These are phyloP conservation scores for Chlamydomonas sp. DNA, from an alignment of 139 green algal genomes.

Conservation along the genomic window DNA sequence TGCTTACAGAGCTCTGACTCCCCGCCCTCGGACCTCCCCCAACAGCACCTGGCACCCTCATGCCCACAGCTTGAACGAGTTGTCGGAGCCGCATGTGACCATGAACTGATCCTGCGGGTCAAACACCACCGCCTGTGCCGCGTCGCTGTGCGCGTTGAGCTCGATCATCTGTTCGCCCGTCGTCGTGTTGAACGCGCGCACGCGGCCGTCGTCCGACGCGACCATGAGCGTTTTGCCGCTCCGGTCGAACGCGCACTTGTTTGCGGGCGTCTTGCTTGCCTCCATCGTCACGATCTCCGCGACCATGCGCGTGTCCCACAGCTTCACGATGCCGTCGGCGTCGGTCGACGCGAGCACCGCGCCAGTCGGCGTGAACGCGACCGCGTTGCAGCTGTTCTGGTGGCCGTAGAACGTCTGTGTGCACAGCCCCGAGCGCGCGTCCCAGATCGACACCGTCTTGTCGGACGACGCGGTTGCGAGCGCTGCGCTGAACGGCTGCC, in stretches of 20 bases:
- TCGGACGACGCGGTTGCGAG: conserved; percentile 61
- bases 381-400: conserved; percentile 64
- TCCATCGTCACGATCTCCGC: conserved; percentile 54
- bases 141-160: conserved; percentile 66
- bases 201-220: conserved; percentile 57
- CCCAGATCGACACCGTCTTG: conserved; percentile 79
- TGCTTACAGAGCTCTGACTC: too few relatives aligned
- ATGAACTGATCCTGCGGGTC: conserved; percentile 57
- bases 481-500: conserved; percentile 58
- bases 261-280: conserved; percentile 54
- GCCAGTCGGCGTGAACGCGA: conserved; percentile 51
- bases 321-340: conserved; percentile 71
- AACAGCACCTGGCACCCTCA: too few relatives aligned
- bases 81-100: conserved; percentile 57
- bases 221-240: conserved; percentile 57
- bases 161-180: conserved; percentile 42
- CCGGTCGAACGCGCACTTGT: conserved; percentile 59
- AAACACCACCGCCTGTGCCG: conserved; percentile 62
- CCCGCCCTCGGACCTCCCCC: too few relatives aligned
- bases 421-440: conserved; percentile 64
- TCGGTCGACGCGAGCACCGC: conserved; percentile 50
- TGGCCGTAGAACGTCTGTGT: conserved; percentile 78
- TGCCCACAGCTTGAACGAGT: conserved; percentile 58
- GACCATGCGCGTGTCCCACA: conserved; percentile 83
- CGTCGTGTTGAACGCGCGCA: conserved; percentile 39